Evolutionary conservation across 345 rosid species (phyloP), one percentile per base, ranked within the genome.

Genomic region (Sisymbrium altissimum): DNA sequence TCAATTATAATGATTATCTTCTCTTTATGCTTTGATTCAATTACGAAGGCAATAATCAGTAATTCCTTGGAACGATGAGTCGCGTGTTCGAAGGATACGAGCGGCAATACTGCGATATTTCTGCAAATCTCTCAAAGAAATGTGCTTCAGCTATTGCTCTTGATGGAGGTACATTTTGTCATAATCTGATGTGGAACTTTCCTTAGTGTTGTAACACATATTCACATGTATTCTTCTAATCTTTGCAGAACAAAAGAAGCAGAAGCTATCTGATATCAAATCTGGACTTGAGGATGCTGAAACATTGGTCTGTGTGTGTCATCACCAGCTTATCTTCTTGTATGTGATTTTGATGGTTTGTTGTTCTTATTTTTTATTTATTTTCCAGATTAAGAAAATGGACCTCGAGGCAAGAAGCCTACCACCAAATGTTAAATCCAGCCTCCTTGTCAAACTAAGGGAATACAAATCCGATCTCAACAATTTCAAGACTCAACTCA

Each of bases 391-490:
- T 66, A 79, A 84, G 66, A 88, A 90, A 78, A 88, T 90, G 97
- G 94, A 90, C 72, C 85, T 85, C 5, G 94, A 90, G 77, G 92
- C 85, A 9, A 87, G 92, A 80, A 87, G 86, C 54, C 81, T 91
- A 62, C 89, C 71, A 48, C 89, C 90, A 3, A 88, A 80, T 78
- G 81, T 81, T 48, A 91, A 87, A 80, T 87, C 88, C 21, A 81
- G 67, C 46, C 93, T 89, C 63, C 91, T 91, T 64, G 86, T 85
- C 58, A 91, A 91, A 81, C 70, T 91, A 45, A 81, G 97, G 74
- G 93, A 91, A 77, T 91, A 86, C 65, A 91, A 86, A 77, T 87
- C 97, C 13, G 93, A 91, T 82, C 81, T 89, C 6, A 89, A 87
- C 84, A 87, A 89, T 74, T 78, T 91, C 62, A 91, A 91, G 77